Evolutionary conservation across 179 eudicot genomes (phyloP).

Genomic region (Gypsophila paniculata): DNA sequence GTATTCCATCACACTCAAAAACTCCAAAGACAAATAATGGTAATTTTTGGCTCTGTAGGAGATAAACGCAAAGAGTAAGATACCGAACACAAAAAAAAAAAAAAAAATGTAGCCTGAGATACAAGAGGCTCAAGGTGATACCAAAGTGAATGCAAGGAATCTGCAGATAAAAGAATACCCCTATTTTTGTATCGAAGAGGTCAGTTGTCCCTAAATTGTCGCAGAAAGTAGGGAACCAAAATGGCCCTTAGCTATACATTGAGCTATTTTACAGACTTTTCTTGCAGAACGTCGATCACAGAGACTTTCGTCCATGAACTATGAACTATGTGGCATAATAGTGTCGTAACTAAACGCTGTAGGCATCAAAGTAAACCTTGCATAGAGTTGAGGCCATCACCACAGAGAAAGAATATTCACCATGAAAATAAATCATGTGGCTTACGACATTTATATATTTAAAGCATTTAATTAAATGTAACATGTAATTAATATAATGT

Average conservation of each 20-base stretch:
- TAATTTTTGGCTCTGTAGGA: not conserved
- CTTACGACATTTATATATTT: constrained; percentile 10
- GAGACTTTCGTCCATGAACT: not conserved
- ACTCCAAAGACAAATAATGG: not conserved
- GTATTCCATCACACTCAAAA: not conserved
- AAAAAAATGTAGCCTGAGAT: not conserved
- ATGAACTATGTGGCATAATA: constrained; percentile 4
- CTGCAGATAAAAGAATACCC: constrained; percentile 18
- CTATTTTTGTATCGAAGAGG: constrained; percentile 18
- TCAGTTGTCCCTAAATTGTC: constrained; percentile 28
- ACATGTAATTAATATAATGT: constrained; percentile 5
- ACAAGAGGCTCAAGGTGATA: constrained; percentile 11
- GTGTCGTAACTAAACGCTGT: constrained; percentile 10
- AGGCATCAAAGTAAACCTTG: constrained; percentile 20
- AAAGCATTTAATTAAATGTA: constrained; percentile 7
- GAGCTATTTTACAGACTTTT: constrained; percentile 25
- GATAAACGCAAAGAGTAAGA: too few relatives aligned
- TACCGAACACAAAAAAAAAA: not conserved
- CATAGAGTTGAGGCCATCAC: constrained; percentile 8
- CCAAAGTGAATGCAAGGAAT: constrained; percentile 25
- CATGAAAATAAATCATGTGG: constrained; percentile 13
- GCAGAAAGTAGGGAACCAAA: constrained; percentile 21
- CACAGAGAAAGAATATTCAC: constrained; percentile 14
- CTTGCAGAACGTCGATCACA: constrained; percentile 16
- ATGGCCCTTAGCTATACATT: constrained; percentile 32